These are phyloP conservation scores for Tulasnella calospora DNA, from an alignment of 768 basidiomycete species.

Conservation along the genomic window DNA sequence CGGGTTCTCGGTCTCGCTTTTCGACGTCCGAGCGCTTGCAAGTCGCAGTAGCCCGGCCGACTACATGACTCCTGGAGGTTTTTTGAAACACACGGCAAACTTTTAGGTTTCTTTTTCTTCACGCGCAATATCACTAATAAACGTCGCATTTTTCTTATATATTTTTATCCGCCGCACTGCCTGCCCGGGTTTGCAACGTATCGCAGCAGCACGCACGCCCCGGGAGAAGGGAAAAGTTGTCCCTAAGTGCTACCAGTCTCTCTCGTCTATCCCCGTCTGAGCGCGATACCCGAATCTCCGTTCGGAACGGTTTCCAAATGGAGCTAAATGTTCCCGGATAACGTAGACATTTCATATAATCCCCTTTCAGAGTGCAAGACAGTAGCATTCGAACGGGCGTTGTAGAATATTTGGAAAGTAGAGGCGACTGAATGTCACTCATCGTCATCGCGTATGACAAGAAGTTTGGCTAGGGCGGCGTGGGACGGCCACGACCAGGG, in stretches of 20 bases:
- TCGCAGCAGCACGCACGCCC: too few relatives aligned
- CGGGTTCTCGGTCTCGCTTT: too few relatives aligned
- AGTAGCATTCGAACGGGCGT: not conserved
- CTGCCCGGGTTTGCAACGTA: too few relatives aligned
- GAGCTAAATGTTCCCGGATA: not conserved
- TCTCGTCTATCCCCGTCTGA: not conserved
- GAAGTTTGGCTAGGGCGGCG: too few relatives aligned
- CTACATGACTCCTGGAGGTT: too few relatives aligned
- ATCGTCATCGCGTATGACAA: not conserved
- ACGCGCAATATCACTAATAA: too few relatives aligned
- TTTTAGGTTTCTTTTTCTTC: not conserved
- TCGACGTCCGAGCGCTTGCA: too few relatives aligned
- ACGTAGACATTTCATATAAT: not conserved
- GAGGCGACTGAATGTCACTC: not conserved
- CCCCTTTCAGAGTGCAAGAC: not conserved
- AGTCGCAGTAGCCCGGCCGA: too few relatives aligned
- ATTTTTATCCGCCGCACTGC: not conserved
- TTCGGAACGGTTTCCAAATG: not conserved
- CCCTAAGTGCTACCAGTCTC: too few relatives aligned
- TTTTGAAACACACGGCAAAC: not conserved
- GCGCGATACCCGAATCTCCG: not conserved
- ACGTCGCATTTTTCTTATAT: not conserved
- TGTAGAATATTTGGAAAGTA: too few relatives aligned
- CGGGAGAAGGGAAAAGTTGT: not conserved
- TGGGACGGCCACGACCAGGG: too few relatives aligned